Evolutionary conservation across 1,139 yeast genomes (phyloP).

Genomic region (Meyerozyma elateridarum): DNA sequence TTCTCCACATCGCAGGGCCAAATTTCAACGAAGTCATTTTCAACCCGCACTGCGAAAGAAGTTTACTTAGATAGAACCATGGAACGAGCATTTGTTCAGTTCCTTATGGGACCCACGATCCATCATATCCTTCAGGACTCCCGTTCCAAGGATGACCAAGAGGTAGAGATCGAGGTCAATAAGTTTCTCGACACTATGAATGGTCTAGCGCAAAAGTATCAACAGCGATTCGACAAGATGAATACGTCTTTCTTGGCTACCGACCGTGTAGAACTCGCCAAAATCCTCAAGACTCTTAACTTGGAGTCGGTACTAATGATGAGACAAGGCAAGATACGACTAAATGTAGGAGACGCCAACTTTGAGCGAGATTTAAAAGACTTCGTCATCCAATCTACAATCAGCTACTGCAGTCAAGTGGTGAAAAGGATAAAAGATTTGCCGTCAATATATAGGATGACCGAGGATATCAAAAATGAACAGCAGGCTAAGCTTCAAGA

Average conservation of each 20-base stretch:
- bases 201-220: conserved; percentile 14
- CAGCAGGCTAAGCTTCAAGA: neutral
- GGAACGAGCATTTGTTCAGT: conserved; percentile 18
- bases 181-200: conserved; percentile 18
- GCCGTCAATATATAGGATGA: conserved; percentile 1
- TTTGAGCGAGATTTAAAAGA: conserved; percentile 19
- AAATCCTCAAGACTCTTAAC: conserved; percentile 11
- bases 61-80: no score
- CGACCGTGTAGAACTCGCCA: conserved; percentile 10
- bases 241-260: conserved; percentile 7
- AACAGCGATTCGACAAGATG: conserved; percentile 10
- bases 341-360: conserved; percentile 15
- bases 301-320: conserved; percentile 18
- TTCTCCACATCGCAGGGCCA: conserved; percentile 1
- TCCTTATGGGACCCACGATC: conserved; percentile 29
- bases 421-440: conserved; percentile 27
- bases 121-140: conserved; percentile 20
- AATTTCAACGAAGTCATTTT: conserved; percentile 2
- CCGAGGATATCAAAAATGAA: no score
- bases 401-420: conserved; percentile 22
- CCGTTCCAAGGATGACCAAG: conserved; percentile 11
- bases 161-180: conserved; percentile 15
- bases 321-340: conserved; percentile 15
- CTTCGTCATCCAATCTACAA: conserved; percentile 23
- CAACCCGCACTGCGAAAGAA: no score